Percentiles rank a stretch among this genome's conserved stretches.
These are phyloP conservation scores for Ashbya aceris DNA, from an alignment of 1,139 yeast species.

Conservation along the genomic window DNA sequence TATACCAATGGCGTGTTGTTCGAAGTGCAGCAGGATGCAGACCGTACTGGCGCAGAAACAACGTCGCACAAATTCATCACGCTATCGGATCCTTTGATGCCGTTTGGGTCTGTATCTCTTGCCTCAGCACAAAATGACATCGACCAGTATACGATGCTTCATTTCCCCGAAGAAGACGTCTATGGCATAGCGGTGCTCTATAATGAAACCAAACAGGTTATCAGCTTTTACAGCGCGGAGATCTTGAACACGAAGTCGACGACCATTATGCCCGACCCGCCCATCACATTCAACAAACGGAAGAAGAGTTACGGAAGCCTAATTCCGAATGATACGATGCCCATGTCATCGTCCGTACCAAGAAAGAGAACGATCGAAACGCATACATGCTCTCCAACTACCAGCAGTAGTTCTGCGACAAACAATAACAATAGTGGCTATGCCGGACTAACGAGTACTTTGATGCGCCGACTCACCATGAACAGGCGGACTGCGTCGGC, in stretches of 20 bases:
- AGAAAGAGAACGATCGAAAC: constrained; percentile 6
- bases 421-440: constrained; percentile 7
- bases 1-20: constrained; percentile 26
- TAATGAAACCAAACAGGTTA: constrained; percentile 11
- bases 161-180: constrained; percentile 18
- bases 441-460: constrained; percentile 10
- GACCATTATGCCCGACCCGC: neutral
- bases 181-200: constrained; percentile 20
- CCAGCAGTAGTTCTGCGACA: neutral
- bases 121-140: constrained; percentile 12
- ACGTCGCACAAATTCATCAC: constrained; percentile 23
- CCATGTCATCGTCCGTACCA: constrained; percentile 4
- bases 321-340: constrained; percentile 1
- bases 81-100: constrained; percentile 26
- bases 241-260: constrained; percentile 8
- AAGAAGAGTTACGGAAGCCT: constrained; percentile 9
- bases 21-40: constrained; percentile 14
- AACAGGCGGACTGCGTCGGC: constrained; percentile 17
- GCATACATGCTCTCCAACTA: constrained; percentile 4
- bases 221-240: constrained; percentile 24
- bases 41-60: constrained; percentile 4
- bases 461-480: constrained; percentile 17
- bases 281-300: neutral
- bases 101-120: constrained; percentile 26
- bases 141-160: constrained; percentile 14